These are phyloP conservation scores for Nannizzia gypsea DNA, from an alignment of 2,329 filamentous ascomycete genomes.

Conservation along the genomic window DNA sequence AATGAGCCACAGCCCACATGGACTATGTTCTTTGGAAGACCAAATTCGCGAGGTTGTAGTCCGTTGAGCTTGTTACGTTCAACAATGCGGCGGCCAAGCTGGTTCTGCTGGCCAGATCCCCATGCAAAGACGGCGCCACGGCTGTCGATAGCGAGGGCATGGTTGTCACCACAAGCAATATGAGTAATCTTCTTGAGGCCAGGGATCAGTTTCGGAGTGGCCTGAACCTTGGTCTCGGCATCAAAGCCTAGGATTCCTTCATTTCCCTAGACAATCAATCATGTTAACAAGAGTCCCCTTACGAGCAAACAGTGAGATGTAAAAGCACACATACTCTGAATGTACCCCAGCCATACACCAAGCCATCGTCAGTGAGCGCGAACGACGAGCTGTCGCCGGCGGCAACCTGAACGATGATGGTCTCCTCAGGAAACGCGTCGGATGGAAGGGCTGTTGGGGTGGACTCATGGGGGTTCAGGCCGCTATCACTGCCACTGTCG, in stretches of 20 bases:
- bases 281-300: conserved; percentile 10
- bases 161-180: conserved; percentile 46
- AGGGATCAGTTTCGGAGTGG: conserved; percentile 37
- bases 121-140: conserved; percentile 51
- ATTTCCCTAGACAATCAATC: conserved; percentile 35
- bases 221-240: conserved; percentile 34
- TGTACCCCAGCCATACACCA: conserved; percentile 52
- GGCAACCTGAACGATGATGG: conserved; percentile 45
- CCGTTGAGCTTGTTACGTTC: conserved; percentile 46
- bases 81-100: conserved; percentile 53
- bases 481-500: conserved; percentile 38
- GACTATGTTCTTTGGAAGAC: conserved; percentile 46
- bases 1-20: conserved; percentile 61
- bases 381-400: conserved; percentile 50
- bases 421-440: conserved; percentile 41
- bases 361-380: conserved; percentile 48
- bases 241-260: conserved; percentile 52
- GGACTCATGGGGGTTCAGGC: conserved; percentile 46
- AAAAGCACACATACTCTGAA: conserved; percentile 41
- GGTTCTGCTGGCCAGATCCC: conserved; percentile 57
- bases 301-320: neutral
- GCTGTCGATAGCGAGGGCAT: conserved; percentile 46
- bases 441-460: conserved; percentile 42
- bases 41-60: conserved; percentile 46
- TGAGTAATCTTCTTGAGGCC: conserved; percentile 44